These are phyloP conservation scores for Ceriops zippeliana DNA, from an alignment of 345 rosid species.

Conservation along the genomic window DNA sequence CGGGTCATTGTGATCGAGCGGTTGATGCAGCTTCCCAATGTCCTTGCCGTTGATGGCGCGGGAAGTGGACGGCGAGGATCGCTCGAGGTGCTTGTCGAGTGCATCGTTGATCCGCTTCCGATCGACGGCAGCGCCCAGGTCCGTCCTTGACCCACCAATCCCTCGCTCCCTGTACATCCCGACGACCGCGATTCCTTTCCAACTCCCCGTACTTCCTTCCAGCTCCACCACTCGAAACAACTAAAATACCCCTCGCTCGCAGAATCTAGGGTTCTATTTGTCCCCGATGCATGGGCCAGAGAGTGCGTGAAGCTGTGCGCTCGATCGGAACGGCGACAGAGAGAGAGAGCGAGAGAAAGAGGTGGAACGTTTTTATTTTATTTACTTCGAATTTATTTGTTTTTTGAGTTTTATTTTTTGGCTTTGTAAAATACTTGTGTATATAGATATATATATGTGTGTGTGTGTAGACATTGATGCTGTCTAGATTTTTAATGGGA, in stretches of 20 bases:
- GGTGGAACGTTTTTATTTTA: neutral
- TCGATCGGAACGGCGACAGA: neutral
- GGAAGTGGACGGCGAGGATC: constrained; percentile 79
- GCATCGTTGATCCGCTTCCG: constrained; percentile 79
- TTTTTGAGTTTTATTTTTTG: neutral
- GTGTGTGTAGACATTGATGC: too few relatives aligned
- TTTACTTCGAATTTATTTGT: neutral
- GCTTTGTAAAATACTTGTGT: neutral
- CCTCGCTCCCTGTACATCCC: constrained; percentile 55
- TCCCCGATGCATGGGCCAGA: neutral
- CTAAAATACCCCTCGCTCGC: neutral
- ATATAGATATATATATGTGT: neutral
- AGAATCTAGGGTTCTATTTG: neutral
- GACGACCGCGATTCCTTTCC: neutral
- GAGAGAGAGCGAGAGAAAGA: neutral
- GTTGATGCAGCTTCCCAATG: constrained; percentile 50
- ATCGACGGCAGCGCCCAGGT: constrained; percentile 45
- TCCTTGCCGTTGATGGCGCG: constrained; percentile 59
- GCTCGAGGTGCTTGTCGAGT: constrained; percentile 66
- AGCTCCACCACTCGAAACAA: neutral
- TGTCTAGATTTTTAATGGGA: too few relatives aligned
- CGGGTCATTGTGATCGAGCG: constrained; percentile 52
- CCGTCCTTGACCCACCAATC: constrained; percentile 56
- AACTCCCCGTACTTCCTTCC: too few relatives aligned
- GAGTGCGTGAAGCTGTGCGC: too few relatives aligned